Percentiles rank a stretch among this genome's conserved stretches.
Conservation (phyloP, 2,329 filamentous ascomycete species). For the Elsinoe perseae region DNA sequence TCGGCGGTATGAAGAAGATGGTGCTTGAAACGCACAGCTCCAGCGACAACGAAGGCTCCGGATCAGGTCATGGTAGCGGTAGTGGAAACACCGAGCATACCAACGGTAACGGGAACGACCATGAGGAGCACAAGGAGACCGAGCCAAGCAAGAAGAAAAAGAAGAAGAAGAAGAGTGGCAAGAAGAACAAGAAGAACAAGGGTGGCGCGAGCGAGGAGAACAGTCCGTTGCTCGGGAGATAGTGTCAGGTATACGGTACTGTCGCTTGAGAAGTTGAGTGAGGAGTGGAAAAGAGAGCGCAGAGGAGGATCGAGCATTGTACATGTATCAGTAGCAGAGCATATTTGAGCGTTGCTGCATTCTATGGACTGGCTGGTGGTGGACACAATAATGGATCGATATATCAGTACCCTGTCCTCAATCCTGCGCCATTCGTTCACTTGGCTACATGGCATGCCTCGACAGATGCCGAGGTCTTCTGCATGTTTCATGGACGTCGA, state of each 20-base stretch:
- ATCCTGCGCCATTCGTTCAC: too few species aligned
- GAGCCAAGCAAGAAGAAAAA: constrained; percentile 21
- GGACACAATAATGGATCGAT: neutral
- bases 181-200: constrained; percentile 20
- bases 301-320: neutral
- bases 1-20: constrained; percentile 66
- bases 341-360: constrained; percentile 5
- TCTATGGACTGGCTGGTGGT: neutral
- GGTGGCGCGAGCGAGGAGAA: constrained; percentile 17
- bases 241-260: constrained; percentile 19
- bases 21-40: constrained; percentile 62
- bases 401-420: neutral
- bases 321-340: constrained; percentile 12
- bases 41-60: constrained; percentile 36
- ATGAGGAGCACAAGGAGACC: constrained; percentile 13
- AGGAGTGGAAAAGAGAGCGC: neutral
- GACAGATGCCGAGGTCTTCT: too few species aligned
- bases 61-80: constrained; percentile 25
- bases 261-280: constrained; percentile 13
- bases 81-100: constrained; percentile 14
- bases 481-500: too few species aligned
- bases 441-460: too few species aligned
- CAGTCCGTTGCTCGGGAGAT: constrained; percentile 19
- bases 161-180: constrained; percentile 21
- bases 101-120: constrained; percentile 16